Evolutionary conservation across 1,139 yeast species (phyloP).

Genomic region (Candida sanyaensis): DNA sequence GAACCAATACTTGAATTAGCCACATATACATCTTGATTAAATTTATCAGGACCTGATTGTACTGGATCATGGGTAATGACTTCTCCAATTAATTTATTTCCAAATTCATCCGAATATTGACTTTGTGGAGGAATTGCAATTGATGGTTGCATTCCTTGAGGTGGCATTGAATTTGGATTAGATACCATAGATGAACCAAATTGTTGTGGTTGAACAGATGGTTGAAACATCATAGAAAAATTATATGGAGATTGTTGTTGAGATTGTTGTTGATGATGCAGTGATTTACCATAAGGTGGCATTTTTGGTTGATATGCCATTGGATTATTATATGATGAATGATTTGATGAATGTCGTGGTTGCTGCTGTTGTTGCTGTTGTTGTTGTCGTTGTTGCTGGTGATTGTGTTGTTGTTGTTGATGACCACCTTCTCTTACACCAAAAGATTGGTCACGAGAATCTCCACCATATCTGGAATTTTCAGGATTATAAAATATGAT

Average conservation of each 20-base stretch:
- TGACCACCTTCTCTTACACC: conserved; percentile 4
- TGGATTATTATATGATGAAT: conserved; percentile 12
- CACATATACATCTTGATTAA: conserved; percentile 69
- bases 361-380: conserved; percentile 9
- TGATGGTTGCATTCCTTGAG: conserved; percentile 5
- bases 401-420: conserved; percentile 5
- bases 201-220: conserved; percentile 40
- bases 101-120: conserved; percentile 48
- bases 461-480: conserved; percentile 29
- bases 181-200: conserved; percentile 4
- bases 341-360: conserved; percentile 13
- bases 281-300: conserved; percentile 5
- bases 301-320: conserved; percentile 6
- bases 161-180: background rate
- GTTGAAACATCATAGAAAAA: conserved; percentile 47
- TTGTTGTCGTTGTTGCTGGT: conserved; percentile 6
- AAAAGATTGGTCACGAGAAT: conserved; percentile 5
- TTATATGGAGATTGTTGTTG: conserved; percentile 31
- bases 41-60: conserved; percentile 47
- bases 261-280: conserved; percentile 11
- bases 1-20: conserved; percentile 82
- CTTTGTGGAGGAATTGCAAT: conserved; percentile 31
- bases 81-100: conserved; percentile 47
- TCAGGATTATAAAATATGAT: conserved; percentile 69
- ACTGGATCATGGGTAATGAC: conserved; percentile 45